Evolutionary conservation across 2,329 filamentous ascomycete species (phyloP), one percentile per base, ranked within the genome.

Genomic region (Scytalidium lignicola): DNA sequence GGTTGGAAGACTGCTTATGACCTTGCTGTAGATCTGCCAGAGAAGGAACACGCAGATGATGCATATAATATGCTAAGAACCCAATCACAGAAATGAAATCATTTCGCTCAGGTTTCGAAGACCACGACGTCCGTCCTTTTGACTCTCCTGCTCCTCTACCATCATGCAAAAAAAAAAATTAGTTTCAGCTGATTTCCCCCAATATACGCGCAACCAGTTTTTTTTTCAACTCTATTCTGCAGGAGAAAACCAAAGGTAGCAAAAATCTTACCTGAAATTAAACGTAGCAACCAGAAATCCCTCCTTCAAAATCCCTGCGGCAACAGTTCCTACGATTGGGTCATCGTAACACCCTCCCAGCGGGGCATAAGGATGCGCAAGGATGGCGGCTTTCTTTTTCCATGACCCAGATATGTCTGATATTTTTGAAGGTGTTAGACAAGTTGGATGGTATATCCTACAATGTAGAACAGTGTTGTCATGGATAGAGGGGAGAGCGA

Each of bases 311-410:
- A 85, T 77, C 2, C 46, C 51, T 15, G 54, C 73, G 1, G 79
- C 81, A 2, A 87, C 69, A 8, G 81, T 72, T n/a, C 80, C 74
- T 1, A 97, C 85, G 0, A 96, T 76, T 0, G 80, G 78, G 63
- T 97, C 91, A 64, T 97, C 88, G 63, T 83, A 93, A 65, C 74
- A 83, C 4, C 92, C 93, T 3, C 93, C 93, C 46, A 97, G 72
- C 0, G 89, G 85, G 28, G 89, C 90, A 64, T 97, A 97, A 0
- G 93, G 92, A 66, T 97, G 93, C 12, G 91, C 91, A 37, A 97
- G 71, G 3, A 96, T 74, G 0, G 83, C 82, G 3, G 75, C 80
- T 52, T 67, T 73, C 51, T 65, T 71, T 43, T 51, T 62, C 67
- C 66, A 71, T 53, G n/a, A 39, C 23, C 45, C 40, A 5, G 46